Evolutionary conservation across 75 land plant genomes (phyloP), one percentile per base, ranked within the genome.

Genomic region (Azolla pinnata): DNA sequence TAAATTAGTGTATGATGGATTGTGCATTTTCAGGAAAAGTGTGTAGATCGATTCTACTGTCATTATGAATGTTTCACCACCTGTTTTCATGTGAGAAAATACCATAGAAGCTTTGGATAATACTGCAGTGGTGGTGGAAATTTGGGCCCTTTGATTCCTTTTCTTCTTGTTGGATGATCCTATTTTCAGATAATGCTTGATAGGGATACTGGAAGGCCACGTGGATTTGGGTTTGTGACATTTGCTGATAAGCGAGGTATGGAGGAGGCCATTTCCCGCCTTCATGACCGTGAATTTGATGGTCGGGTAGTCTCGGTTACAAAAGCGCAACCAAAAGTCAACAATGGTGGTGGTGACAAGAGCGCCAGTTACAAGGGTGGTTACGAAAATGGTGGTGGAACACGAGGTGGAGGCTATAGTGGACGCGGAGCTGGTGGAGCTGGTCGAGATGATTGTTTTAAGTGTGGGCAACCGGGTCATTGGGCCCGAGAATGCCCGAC

Each of bases 401-500:
- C 40, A 30, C 18, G 59, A 25, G 40, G 59, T n/a, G 52, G 52
- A 34, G 51, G 21, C 4, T n/a, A 19, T 33, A 2, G 28, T 52
- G 54, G 54, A 4, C 26, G 56, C 4, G 33, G 38, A 16, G 31
- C 59, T 26, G 56, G 56, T n/a, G 56, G 65, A 24, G 56, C 31
- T 32, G 31, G 65, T 1, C 29, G 38, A 1, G 40, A 49, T 17
- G 65, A 63, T 17, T 63, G 65, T 29, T 63, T 63, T 31, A 63
- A 52, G 61, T 63, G 65, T 51, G 65, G 65, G 8, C 35, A 52
- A 31, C 35, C 67, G 23, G 67, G 67, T 28, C 67, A 65, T 28
- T 65, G 67, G 67, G 67, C 67, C 19, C 17, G 65, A 31, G 65
- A 63, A 29, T 63, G 65, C 61, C 55, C 65, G 1, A 29, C 56